phyloP scores from a whole-genome alignment of 345 rosid genomes.

The Erysimum cheiranthoides region DNA sequence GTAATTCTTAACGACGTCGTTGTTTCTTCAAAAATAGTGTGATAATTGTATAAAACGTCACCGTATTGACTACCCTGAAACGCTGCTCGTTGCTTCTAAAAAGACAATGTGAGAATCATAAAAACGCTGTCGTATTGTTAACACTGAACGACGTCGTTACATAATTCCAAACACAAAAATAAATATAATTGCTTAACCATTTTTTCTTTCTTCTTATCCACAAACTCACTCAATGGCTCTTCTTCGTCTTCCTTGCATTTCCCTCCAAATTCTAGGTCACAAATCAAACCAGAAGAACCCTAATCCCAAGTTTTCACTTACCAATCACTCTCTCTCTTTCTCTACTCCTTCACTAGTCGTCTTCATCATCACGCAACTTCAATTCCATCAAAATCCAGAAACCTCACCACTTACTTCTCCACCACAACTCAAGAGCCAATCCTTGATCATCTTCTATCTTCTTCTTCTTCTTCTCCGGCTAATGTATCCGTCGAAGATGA shows the following conservation, averaged over 20 bases:
- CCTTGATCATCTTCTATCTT: constrained; percentile 41
- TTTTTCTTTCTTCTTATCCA: constrained; percentile 47
- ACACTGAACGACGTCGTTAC: too few species aligned
- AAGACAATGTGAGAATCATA: too few species aligned
- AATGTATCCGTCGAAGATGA: constrained; percentile 46
- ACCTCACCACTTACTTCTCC: constrained; percentile 47
- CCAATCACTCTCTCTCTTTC: constrained; percentile 23
- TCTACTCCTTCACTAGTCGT: constrained; percentile 35
- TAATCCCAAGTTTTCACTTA: neutral
- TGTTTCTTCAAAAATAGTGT: too few species aligned
- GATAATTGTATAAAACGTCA: too few species aligned
- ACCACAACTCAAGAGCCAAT: constrained; percentile 52
- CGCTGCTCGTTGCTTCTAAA: too few species aligned
- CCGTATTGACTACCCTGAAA: too few species aligned
- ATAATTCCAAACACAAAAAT: neutral
- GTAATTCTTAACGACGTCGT: too few species aligned
- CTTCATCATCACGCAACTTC: constrained; percentile 39
- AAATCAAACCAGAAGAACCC: constrained; percentile 23
- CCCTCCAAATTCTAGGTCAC: constrained; percentile 45
- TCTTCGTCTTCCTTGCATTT: constrained; percentile 53
- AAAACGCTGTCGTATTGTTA: too few species aligned
- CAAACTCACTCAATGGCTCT: constrained; percentile 52
- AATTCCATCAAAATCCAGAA: constrained; percentile 41
- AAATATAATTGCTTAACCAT: constrained; percentile 14
- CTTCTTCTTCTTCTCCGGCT: constrained; percentile 21